Conservation (phyloP, 805 yeast species). For the Blastobotrys peoriensis region DNA sequence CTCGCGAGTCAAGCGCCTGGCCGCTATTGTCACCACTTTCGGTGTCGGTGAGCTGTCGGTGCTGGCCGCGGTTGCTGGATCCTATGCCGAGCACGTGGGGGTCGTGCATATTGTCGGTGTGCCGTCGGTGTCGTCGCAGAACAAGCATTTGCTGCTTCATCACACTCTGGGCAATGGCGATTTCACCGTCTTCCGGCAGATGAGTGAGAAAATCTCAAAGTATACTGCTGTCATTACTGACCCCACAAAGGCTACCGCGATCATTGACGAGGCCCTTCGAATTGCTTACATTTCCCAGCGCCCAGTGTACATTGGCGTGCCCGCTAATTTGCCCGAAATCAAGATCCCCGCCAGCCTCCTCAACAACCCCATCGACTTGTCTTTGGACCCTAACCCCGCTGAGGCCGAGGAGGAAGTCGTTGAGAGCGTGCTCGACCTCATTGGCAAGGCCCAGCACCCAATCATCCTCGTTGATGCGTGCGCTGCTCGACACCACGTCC, state of each 20-base stretch:
- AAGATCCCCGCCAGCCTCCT: conserved; percentile 51
- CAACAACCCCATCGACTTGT: conserved; percentile 59
- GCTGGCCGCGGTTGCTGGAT: conserved; percentile 79
- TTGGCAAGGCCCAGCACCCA: conserved; percentile 59
- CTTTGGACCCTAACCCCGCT: conserved; percentile 50
- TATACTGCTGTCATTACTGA: conserved; percentile 62
- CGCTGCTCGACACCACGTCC: conserved; percentile 70
- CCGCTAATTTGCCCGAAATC: conserved; percentile 72
- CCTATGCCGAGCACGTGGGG: conserved; percentile 87
- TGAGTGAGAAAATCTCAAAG: conserved; percentile 67
- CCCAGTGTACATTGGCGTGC: conserved; percentile 78
- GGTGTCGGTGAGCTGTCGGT: conserved; percentile 90
- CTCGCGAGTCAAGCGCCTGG: conserved; percentile 71
- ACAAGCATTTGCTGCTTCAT: conserved; percentile 66
- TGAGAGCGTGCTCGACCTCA: conserved; percentile 44
- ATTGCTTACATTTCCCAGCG: conserved; percentile 66
- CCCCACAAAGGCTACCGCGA: conserved; percentile 57
- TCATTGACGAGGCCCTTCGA: conserved; percentile 68
- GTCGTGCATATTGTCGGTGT: conserved; percentile 80
- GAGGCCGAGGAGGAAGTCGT: conserved; percentile 62
- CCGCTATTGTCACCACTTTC: conserved; percentile 73
- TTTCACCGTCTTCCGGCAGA: conserved; percentile 69
- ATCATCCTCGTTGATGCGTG: conserved; percentile 81
- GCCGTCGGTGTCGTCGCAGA: conserved; percentile 69
- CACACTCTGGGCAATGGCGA: conserved; percentile 83